phyloP scores from a whole-genome alignment of 495 filamentous ascomycete genomes.

The Clohesyomyces aquaticus region DNA sequence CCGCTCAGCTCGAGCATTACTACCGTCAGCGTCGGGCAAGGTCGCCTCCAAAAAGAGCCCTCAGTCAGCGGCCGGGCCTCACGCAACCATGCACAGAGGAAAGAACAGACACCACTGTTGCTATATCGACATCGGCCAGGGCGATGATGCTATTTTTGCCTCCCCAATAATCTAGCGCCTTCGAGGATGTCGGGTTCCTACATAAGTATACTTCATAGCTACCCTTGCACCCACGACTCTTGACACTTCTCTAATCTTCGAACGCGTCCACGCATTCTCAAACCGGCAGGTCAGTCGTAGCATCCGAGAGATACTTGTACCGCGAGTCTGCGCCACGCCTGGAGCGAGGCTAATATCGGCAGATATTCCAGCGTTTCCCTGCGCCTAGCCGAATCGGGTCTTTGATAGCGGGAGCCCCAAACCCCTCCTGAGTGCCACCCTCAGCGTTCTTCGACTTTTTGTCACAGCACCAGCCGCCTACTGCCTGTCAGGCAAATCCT shows the following conservation, averaged over 20 bases:
- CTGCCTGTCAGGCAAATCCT: constrained; percentile 11
- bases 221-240: constrained; percentile 1
- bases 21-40: neutral
- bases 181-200: constrained; percentile 3
- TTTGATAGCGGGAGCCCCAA: constrained; percentile 29
- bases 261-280: constrained; percentile 15
- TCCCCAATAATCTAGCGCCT: neutral
- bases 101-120: neutral
- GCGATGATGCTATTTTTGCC: constrained; percentile 36
- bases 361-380: constrained; percentile 15
- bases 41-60: neutral
- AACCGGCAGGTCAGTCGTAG: constrained; percentile 14
- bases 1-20: constrained; percentile 21
- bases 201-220: constrained; percentile 9
- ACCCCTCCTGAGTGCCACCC: constrained; percentile 20
- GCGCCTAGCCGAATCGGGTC: constrained; percentile 28
- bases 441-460: constrained; percentile 14
- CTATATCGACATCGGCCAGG: constrained; percentile 9
- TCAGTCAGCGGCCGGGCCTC: neutral
- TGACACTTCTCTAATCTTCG: constrained; percentile 8
- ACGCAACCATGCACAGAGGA: neutral
- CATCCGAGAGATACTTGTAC: constrained; percentile 1
- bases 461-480: constrained; percentile 26
- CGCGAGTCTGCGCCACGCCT: neutral
- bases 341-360: constrained; percentile 22